Conservation (phyloP, 1,284 basidiomycete genomes). For the Crepidotus sp. region DNA sequence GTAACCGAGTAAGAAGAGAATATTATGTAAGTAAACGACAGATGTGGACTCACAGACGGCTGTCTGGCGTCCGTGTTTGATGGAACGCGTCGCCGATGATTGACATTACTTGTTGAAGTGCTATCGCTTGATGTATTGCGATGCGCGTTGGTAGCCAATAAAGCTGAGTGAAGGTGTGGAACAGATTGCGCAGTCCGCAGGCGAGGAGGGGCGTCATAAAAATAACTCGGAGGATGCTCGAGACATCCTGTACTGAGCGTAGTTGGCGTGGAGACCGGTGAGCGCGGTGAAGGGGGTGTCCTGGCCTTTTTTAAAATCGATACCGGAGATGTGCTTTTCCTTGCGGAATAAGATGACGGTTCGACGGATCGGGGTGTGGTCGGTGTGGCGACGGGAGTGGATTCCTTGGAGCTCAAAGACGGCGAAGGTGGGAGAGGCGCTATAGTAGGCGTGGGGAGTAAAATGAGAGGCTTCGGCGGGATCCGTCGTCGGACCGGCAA, state of each 20-base stretch:
- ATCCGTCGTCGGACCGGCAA: constrained; percentile 29
- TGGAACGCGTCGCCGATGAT: not conserved
- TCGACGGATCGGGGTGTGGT: constrained; percentile 25
- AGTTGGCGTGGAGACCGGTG: constrained; percentile 22
- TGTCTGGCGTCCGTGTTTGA: not conserved
- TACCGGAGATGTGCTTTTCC: constrained; percentile 22
- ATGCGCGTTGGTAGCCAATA: constrained; percentile 22
- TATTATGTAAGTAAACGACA: not conserved
- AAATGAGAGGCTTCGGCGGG: constrained; percentile 30
- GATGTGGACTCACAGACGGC: constrained; percentile 4
- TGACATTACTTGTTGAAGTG: constrained; percentile 8
- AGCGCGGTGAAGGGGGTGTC: constrained; percentile 11
- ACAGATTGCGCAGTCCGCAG: constrained; percentile 26
- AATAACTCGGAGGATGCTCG: not conserved
- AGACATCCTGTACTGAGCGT: constrained; percentile 8
- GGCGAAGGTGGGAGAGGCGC: constrained; percentile 29
- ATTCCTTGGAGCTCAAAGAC: constrained; percentile 27
- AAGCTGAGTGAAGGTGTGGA: constrained; percentile 19
- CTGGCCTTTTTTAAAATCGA: constrained; percentile 24
- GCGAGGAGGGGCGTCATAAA: not conserved
- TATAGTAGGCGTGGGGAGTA: constrained; percentile 24
- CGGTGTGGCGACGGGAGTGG: constrained; percentile 35
- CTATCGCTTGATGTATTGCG: constrained; percentile 33
- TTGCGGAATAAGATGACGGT: not conserved
- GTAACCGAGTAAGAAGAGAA: not conserved